Base-by-base conservation (phyloP, 139 green algal species). In the Chlorella sp. region DNA sequence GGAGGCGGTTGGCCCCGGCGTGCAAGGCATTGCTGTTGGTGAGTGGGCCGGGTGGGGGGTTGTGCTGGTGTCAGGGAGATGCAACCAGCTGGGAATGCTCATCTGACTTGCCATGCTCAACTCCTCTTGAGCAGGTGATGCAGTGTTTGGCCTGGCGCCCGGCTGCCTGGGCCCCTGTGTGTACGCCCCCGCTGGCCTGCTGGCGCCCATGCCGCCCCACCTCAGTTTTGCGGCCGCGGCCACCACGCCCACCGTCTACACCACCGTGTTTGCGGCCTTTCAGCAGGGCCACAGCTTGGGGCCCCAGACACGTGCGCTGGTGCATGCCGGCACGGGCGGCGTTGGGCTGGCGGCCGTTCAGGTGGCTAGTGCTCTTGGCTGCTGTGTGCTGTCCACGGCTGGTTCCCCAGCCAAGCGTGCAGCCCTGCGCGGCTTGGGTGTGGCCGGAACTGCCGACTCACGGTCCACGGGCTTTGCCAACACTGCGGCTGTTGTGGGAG, bases 61-160 rank as follows among this genome's bases (percentile, higher is more conserved):
- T 24, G n/a, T n/a, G n/a, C n/a, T n/a, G n/a, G n/a, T 70, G 64
- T 9, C 64, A 70, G 40, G 32, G 32, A 16, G 20, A 36, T 20
- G 32, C 22, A 24, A 13, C 2, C 17, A 17, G 26, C 60, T n/a
- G 9, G 60, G 60, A n/a, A 34, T 34, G 34, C 34, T 2, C 34
- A n/a, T 24, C 20, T 70, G 17, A 19, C 32, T n/a, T 17, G 34
- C 69, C 19, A 75, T 48, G 32, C 32, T n/a, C n/a, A n/a, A n/a
- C 16, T n/a, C 0, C 1, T 28, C 22, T 34, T 22, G 28, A 58
- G 54, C 84, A 51, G 94, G 94, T 20, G 83, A 92, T 17, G 56
- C 87, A 6, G 94, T 97, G 24, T 96, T 97, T 91, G 94, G 94
- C 30, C 87, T 97, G 44, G 94, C 93, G 0, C 82, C 82, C n/a